These are phyloP conservation scores for Moricandia moricandioides DNA, from an alignment of 345 rosid species.

Conservation along the genomic window DNA sequence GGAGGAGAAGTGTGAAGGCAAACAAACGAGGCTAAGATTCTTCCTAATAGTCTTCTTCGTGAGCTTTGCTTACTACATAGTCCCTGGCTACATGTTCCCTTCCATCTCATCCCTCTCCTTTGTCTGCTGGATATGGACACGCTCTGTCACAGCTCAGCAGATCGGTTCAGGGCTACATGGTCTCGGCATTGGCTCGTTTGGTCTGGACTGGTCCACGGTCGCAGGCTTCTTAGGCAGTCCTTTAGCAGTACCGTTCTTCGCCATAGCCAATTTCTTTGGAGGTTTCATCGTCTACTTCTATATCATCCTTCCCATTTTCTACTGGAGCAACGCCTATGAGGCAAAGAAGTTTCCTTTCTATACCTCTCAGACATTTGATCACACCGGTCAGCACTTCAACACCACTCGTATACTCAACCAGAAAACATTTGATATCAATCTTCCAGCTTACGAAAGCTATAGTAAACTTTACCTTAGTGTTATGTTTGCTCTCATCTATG, in stretches of 20 bases:
- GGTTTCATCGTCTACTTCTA: conserved; percentile 57
- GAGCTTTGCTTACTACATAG: conserved; percentile 60
- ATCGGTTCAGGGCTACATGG: conserved; percentile 59
- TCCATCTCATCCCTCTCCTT: conserved; percentile 59
- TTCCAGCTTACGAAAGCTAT: conserved; percentile 41
- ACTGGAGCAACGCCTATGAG: conserved; percentile 46
- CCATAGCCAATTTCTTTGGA: conserved; percentile 49
- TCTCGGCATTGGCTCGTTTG: conserved; percentile 68
- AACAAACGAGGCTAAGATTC: conserved; percentile 59
- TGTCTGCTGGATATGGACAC: conserved; percentile 67
- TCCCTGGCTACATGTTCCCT: conserved; percentile 68
- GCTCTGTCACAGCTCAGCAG: conserved; percentile 61
- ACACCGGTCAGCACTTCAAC: conserved; percentile 45
- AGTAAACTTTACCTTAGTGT: conserved; percentile 67
- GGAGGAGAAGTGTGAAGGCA: conserved; percentile 53
- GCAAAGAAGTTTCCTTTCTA: conserved; percentile 57
- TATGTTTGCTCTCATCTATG: conserved; percentile 61
- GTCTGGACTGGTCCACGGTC: conserved; percentile 68
- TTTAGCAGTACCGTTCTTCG: conserved; percentile 56
- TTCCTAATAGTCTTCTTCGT: conserved; percentile 49
- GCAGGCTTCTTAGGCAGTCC: conserved; percentile 68
- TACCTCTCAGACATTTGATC: conserved; percentile 45
- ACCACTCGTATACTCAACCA: conserved; percentile 47
- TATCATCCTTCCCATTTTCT: conserved; percentile 53
- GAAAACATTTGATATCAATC: conserved; percentile 45